Base-by-base conservation (phyloP, 2,329 filamentous ascomycete genomes). In the Coniella lustricola region DNA sequence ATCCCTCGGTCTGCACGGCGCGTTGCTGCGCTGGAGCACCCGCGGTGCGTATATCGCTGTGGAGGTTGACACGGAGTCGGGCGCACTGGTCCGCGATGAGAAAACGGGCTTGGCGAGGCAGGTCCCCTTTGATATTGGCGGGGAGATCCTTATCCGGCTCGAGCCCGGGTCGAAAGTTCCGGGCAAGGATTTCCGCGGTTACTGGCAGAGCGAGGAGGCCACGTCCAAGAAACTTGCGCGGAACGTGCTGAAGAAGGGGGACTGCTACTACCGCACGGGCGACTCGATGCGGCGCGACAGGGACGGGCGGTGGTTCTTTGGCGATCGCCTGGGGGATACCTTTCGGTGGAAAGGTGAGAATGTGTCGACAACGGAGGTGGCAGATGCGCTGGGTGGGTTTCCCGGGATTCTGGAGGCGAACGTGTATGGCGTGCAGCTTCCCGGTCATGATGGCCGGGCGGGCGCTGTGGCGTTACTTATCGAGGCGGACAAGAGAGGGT, bases 261-360 rank as follows among this genome's bases (percentile, higher is more conserved):
- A 89, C 60, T 65, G 78, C 7, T 89, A 77, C 60, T 88, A 83
- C 59, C 74, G 84, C 3, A 80, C 77, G 0, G 85, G 85, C 3
- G 85, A 89, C 61, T 76, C 84, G 0, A 61, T 88, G 34, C 67
- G 79, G 3, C 70, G 77, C 17, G 77, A 83, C 53, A 54, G 55
- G 2, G 81, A 88, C 45, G 84, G 84, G 0, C 69, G 81, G 9
- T 83, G 81, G 77, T 87, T 75, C 64, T 89, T 88, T 62, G 64
- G 83, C 33, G 85, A 89, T 56, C 71, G 67, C 4, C 71, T 87
- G 1, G 84, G 84, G 2, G 85, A 89, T 62, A 88, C 85, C 0
- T 89, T 83, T 64, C 74, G 85, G 29, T 87, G 84, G 84, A 87
- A 87, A 63, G 77, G 77, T 45, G 81, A 84, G 64, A 84, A 85